Evolutionary conservation across 805 yeast genomes (phyloP).

Genomic region (Wickerhamomyces mucosus): DNA sequence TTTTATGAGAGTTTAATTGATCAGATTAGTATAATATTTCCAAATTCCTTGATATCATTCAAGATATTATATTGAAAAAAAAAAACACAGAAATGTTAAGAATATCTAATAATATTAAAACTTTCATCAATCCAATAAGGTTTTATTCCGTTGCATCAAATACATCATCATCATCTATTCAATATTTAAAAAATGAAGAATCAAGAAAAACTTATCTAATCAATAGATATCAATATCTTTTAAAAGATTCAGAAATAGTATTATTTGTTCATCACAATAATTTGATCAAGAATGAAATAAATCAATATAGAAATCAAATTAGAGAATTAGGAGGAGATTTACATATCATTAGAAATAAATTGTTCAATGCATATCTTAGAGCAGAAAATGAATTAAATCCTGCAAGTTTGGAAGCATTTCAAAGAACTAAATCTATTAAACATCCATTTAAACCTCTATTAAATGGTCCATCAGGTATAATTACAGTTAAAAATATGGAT

Average conservation of each 20-base stretch:
- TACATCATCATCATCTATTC: slow-evolving; percentile 18
- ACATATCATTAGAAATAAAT: slow-evolving; percentile 54
- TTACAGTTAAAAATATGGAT: slow-evolving; percentile 57
- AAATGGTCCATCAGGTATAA: slow-evolving; percentile 79
- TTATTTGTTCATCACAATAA: slow-evolving; percentile 83
- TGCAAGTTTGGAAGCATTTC: slow-evolving; percentile 44
- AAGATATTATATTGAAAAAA: no score
- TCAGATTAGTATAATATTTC: no score
- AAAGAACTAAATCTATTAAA: slow-evolving; percentile 28
- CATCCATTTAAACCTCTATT: slow-evolving; percentile 70
- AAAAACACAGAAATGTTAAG: no score
- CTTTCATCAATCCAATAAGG: slow-evolving; percentile 7
- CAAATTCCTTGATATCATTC: no score
- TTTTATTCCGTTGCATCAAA: slow-evolving; percentile 9
- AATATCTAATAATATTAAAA: no score
- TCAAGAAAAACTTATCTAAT: slow-evolving; percentile 83
- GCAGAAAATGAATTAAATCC: slow-evolving; percentile 68
- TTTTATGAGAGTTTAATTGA: no score
- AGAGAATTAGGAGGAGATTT: slow-evolving; percentile 58
- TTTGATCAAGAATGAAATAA: slow-evolving; percentile 59
- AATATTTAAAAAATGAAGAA: slow-evolving; percentile 41
- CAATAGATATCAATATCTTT: slow-evolving; percentile 66
- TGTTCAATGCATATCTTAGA: slow-evolving; percentile 71
- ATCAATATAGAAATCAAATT: slow-evolving; percentile 51
- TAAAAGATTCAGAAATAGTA: slow-evolving; percentile 60